phyloP scores from a whole-genome alignment of 1,284 basidiomycete species.

The Pascua sp. region DNA sequence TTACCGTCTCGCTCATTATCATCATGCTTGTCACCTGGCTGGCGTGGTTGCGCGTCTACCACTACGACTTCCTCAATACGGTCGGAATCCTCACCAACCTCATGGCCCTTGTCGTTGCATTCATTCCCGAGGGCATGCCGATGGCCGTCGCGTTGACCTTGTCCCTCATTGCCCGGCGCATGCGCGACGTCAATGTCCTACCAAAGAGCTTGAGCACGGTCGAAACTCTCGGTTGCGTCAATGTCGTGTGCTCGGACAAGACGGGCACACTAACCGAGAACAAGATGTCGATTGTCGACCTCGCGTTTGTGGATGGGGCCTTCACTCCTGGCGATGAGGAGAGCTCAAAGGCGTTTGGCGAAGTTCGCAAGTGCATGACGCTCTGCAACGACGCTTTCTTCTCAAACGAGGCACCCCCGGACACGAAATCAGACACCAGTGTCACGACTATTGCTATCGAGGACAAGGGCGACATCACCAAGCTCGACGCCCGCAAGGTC shows the following conservation, averaged over 20 bases:
- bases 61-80: conserved; percentile 58
- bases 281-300: conserved; percentile 51
- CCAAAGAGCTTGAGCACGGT: conserved; percentile 61
- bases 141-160: conserved; percentile 52
- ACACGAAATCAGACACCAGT: conserved; percentile 44
- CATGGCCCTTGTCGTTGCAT: conserved; percentile 60
- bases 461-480: not conserved
- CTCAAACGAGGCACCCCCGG: conserved; percentile 40
- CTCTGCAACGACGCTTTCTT: conserved; percentile 64
- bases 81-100: conserved; percentile 58
- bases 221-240: conserved; percentile 59
- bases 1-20: conserved; percentile 55
- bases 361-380: conserved; percentile 16
- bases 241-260: conserved; percentile 61
- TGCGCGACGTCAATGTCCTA: conserved; percentile 58
- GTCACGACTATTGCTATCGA: conserved; percentile 20
- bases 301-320: conserved; percentile 51
- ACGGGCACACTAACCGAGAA: conserved; percentile 56
- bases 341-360: conserved; percentile 24
- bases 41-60: conserved; percentile 52
- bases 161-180: conserved; percentile 54
- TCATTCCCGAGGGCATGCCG: conserved; percentile 59
- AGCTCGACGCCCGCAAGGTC: conserved; percentile 45
- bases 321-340: conserved; percentile 37
- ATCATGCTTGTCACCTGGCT: conserved; percentile 58